Conservation (phyloP, 2,329 filamentous ascomycete genomes). For the Orbilia ellipsospora region DNA sequence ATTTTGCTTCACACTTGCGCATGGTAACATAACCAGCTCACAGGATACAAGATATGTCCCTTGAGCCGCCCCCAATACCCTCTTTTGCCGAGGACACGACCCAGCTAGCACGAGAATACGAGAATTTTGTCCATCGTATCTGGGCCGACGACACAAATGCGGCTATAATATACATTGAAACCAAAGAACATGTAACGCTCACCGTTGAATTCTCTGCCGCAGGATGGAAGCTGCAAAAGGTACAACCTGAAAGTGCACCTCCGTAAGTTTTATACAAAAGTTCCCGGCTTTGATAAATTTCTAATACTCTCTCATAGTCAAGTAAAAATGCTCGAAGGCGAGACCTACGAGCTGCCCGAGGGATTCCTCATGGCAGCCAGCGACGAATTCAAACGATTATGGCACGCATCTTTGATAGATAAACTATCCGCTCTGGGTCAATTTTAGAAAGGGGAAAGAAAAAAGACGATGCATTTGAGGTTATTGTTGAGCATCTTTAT, state of each 20-base stretch:
- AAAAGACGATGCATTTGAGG: slow-evolving; percentile 21
- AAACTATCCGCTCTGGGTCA: slow-evolving; percentile 32
- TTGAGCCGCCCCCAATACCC: slow-evolving; percentile 36
- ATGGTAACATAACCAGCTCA: slow-evolving; percentile 17
- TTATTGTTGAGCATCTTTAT: slow-evolving; percentile 15
- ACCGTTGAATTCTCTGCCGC: slow-evolving; percentile 33
- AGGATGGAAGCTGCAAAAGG: slow-evolving; percentile 38
- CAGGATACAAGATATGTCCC: slow-evolving; percentile 17
- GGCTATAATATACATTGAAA: slow-evolving; percentile 30
- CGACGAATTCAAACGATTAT: slow-evolving; percentile 49
- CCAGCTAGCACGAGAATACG: slow-evolving; percentile 46
- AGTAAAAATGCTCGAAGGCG: slow-evolving; percentile 51
- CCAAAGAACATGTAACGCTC: slow-evolving; percentile 37
- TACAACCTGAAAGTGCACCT: slow-evolving; percentile 42
- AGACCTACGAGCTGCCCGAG: slow-evolving; percentile 44
- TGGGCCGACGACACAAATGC: slow-evolving; percentile 31
- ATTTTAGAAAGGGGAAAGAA: slow-evolving; percentile 3
- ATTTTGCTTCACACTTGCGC: background rate
- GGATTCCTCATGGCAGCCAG: slow-evolving; percentile 52
- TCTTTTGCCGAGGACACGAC: slow-evolving; percentile 48
- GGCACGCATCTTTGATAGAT: slow-evolving; percentile 38
- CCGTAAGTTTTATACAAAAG: slow-evolving; percentile 23
- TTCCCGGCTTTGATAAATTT: background rate
- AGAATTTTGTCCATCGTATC: slow-evolving; percentile 37
- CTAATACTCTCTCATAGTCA: slow-evolving; percentile 27